Base-by-base conservation (phyloP, 805 yeast species). In the Barnettozyma californica region DNA sequence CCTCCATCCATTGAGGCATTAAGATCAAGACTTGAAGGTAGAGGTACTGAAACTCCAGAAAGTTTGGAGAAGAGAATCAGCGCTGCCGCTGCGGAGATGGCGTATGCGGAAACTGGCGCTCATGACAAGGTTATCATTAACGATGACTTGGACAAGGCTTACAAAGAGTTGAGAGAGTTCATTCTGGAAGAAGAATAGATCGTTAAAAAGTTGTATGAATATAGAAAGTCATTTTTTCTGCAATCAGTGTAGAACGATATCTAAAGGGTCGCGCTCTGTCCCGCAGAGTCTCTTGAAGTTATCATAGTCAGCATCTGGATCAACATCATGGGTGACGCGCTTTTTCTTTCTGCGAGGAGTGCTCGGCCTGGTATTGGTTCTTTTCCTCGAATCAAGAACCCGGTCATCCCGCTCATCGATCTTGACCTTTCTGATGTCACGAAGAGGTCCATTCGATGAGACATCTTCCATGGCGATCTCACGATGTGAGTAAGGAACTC, bases 21-120 rank as follows among this genome's bases (percentile, higher is more conserved):
- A 61, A 80, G 80, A 63, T 67, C 70, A 52, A 82, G 99, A 69
- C 78, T 94, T 58, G 78, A 75, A 44, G 84, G 85, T 42, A 86
- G 99, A 71, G 99, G 99, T 54, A 94, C 99, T 29, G 99, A 94
- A 74, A 87, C 96, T 37, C 76, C 76, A 43, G 98, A 92, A 59
- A 81, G 91, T 44, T 65, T 94, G 43, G 78, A 78, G 60, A 90
- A 87, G 75, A 84, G 99, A 69, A 73, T 94, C 48, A 76, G 75
- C 44, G 96, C 96, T 53, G 98, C 99, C 14, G 57, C 80, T 50
- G 87, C 87, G 42, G 99, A 94, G 73, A 65, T 94, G 70, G 98
- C 83, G 55, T 95, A 81, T 67, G 84, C 97, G 35, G 69, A 87
- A 63, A 80, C 90, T 53, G 97, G 97, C 53, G 95, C 95, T 42